These are phyloP conservation scores for Trichoderma asperelloides DNA, from an alignment of 495 filamentous ascomycete genomes.

Conservation along the genomic window DNA sequence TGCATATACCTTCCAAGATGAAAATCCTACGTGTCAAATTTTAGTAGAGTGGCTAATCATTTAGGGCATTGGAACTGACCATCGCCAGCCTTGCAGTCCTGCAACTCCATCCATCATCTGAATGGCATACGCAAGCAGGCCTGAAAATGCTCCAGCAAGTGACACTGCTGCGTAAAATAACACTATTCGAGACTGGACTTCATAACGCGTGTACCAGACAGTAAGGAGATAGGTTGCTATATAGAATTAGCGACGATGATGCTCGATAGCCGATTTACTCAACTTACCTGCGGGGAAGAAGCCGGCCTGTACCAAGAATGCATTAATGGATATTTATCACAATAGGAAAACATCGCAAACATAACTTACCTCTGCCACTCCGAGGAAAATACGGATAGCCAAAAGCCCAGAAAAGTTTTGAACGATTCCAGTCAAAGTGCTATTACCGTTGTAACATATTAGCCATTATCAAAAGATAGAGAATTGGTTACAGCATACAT, in stretches of 20 bases:
- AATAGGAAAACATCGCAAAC: constrained; percentile 77
- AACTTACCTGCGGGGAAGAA: background rate
- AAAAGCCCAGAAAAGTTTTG: constrained; percentile 70
- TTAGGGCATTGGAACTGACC: constrained; percentile 29
- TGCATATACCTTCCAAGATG: constrained; percentile 64
- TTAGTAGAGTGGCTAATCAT: background rate
- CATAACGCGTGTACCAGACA: constrained; percentile 82
- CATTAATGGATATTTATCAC: background rate
- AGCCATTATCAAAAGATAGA: background rate
- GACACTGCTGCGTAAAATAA: constrained; percentile 85
- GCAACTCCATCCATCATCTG: constrained; percentile 66
- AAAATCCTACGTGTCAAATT: constrained; percentile 38
- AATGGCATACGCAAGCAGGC: constrained; percentile 72
- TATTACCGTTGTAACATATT: background rate
- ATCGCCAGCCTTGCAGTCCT: constrained; percentile 76
- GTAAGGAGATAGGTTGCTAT: constrained; percentile 20
- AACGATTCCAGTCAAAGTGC: constrained; percentile 67
- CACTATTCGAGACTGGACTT: constrained; percentile 80
- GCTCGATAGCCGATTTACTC: background rate
- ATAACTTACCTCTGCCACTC: constrained; percentile 53
- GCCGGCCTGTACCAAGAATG: background rate
- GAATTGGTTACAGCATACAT: constrained; percentile 23
- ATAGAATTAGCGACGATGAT: background rate
- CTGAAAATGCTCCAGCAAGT: constrained; percentile 79
- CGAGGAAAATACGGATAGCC: constrained; percentile 77